Percentiles rank a stretch among this genome's conserved stretches.
Evolutionary conservation across 495 filamentous ascomycete genomes (phyloP).

Genomic region (Pseudevernia furfuracea): DNA sequence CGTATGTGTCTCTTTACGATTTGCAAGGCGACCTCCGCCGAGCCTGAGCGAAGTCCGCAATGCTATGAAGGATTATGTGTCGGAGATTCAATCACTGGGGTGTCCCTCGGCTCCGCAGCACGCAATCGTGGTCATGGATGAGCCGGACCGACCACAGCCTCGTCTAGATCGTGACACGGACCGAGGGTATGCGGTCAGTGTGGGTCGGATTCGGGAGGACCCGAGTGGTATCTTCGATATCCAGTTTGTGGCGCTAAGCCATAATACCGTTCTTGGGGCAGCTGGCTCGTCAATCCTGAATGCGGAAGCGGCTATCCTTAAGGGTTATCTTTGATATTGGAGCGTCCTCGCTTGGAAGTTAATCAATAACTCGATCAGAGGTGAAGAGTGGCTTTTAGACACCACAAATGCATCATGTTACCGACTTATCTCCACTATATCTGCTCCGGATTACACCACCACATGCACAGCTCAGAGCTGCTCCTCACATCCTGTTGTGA

Average conservation of each 20-base stretch:
- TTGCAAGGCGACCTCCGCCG: slow-evolving; percentile 49
- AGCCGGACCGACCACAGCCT: slow-evolving; percentile 77
- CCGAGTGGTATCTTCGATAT: slow-evolving; percentile 72
- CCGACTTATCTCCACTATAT: too few relatives aligned
- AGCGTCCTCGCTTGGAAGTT: too few relatives aligned
- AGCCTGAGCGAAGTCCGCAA: slow-evolving; percentile 58
- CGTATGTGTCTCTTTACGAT: slow-evolving; percentile 71
- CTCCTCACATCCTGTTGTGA: too few relatives aligned
- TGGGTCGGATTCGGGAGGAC: slow-evolving; percentile 68
- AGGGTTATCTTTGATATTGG: too few relatives aligned
- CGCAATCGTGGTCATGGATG: slow-evolving; percentile 73
- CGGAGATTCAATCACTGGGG: slow-evolving; percentile 64
- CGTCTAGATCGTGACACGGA: slow-evolving; percentile 68
- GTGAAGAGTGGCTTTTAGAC: too few relatives aligned
- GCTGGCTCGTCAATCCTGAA: slow-evolving; percentile 92
- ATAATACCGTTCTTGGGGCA: slow-evolving; percentile 92
- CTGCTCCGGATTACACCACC: too few relatives aligned
- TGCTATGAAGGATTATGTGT: slow-evolving; percentile 64
- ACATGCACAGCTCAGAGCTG: too few relatives aligned
- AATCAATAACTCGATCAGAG: too few relatives aligned
- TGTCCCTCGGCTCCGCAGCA: slow-evolving; percentile 68
- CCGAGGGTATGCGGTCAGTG: slow-evolving; percentile 71
- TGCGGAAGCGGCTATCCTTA: slow-evolving; percentile 84
- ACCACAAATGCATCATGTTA: too few relatives aligned
- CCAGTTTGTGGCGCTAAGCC: slow-evolving; percentile 73